These are phyloP conservation scores for Coleophoma eucalyptorum DNA, from an alignment of 2,329 filamentous ascomycete species.

Conservation along the genomic window DNA sequence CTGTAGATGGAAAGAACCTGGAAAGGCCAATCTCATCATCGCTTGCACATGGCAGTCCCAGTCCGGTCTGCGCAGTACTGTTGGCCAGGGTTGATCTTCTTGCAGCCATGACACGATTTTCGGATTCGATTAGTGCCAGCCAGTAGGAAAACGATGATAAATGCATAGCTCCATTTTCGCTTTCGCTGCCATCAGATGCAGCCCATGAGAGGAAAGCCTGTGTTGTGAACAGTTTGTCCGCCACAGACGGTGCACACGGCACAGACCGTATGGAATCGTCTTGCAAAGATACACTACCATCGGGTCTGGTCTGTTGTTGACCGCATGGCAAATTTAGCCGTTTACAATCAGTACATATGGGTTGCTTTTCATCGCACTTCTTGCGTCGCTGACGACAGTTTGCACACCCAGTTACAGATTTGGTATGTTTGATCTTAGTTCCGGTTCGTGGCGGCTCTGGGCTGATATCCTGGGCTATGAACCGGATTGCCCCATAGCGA, in stretches of 20 bases:
- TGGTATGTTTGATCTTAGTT: too few relatives aligned
- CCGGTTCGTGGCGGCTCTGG: too few relatives aligned
- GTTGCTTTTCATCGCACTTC: conserved; percentile 3
- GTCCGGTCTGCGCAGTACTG: neutral
- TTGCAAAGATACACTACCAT: neutral
- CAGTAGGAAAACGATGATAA: neutral
- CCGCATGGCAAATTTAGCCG: neutral
- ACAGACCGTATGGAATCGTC: neutral
- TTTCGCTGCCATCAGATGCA: too few relatives aligned
- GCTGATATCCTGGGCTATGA: neutral
- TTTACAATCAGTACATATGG: conserved; percentile 1
- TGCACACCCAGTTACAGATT: conserved; percentile 1
- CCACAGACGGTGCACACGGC: too few relatives aligned
- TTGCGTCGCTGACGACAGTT: conserved; percentile 2
- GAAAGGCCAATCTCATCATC: neutral
- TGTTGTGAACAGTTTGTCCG: too few relatives aligned
- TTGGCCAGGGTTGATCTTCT: neutral
- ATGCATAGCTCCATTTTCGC: neutral
- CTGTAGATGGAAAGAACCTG: neutral
- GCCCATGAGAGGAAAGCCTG: too few relatives aligned
- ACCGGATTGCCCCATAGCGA: neutral
- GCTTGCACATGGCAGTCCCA: neutral
- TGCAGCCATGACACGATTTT: neutral
- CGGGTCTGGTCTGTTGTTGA: neutral
- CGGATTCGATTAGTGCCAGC: neutral